These are phyloP conservation scores for Rhytidhysteron rufulum DNA, from an alignment of 2,329 filamentous ascomycete genomes.

Conservation along the genomic window DNA sequence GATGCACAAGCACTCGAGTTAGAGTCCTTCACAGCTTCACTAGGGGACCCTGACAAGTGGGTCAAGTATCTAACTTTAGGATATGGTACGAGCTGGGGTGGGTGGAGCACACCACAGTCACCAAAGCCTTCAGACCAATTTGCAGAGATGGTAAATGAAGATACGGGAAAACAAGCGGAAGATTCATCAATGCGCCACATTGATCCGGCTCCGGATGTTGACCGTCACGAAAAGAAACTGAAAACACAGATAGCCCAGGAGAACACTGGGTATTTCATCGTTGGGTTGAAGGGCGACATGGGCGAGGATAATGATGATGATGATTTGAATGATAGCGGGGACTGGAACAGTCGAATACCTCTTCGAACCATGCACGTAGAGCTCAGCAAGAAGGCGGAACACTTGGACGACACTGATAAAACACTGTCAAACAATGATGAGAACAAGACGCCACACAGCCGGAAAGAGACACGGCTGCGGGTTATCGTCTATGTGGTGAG, in stretches of 20 bases:
- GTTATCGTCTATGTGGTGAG: slow-evolving; percentile 66
- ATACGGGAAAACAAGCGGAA: slow-evolving; percentile 13
- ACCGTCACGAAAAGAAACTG: slow-evolving; percentile 57
- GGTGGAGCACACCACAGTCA: slow-evolving; percentile 13
- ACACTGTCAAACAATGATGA: no score
- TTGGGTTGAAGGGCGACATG: slow-evolving; percentile 65
- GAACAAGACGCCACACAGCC: no score
- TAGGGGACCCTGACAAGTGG: slow-evolving; percentile 46
- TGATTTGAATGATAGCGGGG: slow-evolving; percentile 25
- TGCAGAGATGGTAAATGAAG: slow-evolving; percentile 3
- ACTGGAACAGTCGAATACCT: slow-evolving; percentile 50
- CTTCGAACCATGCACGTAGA: slow-evolving; percentile 67
- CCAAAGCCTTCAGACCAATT: neutral
- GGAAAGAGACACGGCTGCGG: slow-evolving; percentile 45
- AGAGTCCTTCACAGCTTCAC: slow-evolving; percentile 30
- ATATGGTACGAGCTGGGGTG: slow-evolving; percentile 39
- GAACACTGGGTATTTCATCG: slow-evolving; percentile 57
- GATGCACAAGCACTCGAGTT: slow-evolving; percentile 14
- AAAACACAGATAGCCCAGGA: slow-evolving; percentile 47
- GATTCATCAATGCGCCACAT: slow-evolving; percentile 29
- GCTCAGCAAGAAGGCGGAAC: no score
- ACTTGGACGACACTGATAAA: no score
- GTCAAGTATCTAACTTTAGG: slow-evolving; percentile 51
- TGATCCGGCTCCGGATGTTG: slow-evolving; percentile 38
- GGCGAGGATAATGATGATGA: slow-evolving; percentile 50